Percentiles rank a stretch among this genome's conserved stretches.
Evolutionary conservation across 495 filamentous ascomycete genomes (phyloP).

Genomic region (Hypoxylon lienhwacheense): DNA sequence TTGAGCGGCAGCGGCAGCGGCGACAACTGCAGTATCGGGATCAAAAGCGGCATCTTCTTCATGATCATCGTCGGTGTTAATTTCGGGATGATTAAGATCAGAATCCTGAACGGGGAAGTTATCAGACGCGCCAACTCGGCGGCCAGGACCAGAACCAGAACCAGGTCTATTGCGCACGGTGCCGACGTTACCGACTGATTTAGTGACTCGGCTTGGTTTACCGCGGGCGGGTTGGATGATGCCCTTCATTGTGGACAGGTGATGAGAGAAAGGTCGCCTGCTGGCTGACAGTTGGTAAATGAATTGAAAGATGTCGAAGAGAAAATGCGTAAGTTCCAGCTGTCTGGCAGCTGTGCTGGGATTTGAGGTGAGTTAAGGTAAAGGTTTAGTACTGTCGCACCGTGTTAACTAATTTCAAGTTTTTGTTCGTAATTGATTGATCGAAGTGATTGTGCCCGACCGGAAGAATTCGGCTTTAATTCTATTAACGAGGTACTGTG

Average conservation of each 20-base stretch:
- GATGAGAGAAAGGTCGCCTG: slow-evolving; percentile 31
- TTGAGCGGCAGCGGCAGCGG: slow-evolving; percentile 40
- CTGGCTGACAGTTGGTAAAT: slow-evolving; percentile 43
- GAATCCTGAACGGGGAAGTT: slow-evolving; percentile 23
- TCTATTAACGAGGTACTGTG: too few relatives aligned
- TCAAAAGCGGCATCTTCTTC: slow-evolving; percentile 24
- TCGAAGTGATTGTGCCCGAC: too few relatives aligned
- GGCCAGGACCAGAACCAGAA: too few relatives aligned
- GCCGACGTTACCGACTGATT: slow-evolving; percentile 34
- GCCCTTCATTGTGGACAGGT: slow-evolving; percentile 38
- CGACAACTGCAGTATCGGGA: slow-evolving; percentile 43
- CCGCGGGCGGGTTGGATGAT: slow-evolving; percentile 42
- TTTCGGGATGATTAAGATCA: slow-evolving; percentile 26
- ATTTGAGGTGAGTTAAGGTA: too few relatives aligned
- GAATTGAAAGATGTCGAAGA: slow-evolving; percentile 30
- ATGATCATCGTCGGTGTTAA: slow-evolving; percentile 25
- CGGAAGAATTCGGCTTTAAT: too few relatives aligned
- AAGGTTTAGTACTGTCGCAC: too few relatives aligned
- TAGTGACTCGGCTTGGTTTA: slow-evolving; percentile 49
- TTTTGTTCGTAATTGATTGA: too few relatives aligned
- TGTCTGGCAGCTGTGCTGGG: slow-evolving; percentile 31
- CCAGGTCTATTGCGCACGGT: slow-evolving; percentile 29
- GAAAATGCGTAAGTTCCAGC: slow-evolving; percentile 29
- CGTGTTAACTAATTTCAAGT: too few relatives aligned
- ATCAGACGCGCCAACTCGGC: slow-evolving; percentile 34